Evolutionary conservation across 805 yeast species (phyloP), one percentile per base, ranked within the genome.

Genomic region (Lachancea dasiensis): DNA sequence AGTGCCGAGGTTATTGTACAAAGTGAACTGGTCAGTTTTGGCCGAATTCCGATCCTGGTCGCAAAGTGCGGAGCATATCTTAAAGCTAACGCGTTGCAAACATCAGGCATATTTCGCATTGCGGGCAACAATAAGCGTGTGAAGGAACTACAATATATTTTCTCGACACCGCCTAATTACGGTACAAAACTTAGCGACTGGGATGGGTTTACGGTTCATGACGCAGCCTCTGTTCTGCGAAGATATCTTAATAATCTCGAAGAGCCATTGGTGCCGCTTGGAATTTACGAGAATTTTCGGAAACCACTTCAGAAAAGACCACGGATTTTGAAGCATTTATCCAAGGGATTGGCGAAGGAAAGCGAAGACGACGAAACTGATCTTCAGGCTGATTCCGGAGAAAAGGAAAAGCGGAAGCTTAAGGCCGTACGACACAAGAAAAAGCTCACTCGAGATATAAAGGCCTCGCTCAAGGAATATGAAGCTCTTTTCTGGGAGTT

Each of bases 131-230:
- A 86, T 21, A 83, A 86, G 54, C 72, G 98, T 39, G 80, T 92
- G 25, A 84, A 86, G 50, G 89, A 86, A 48, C 68, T 92, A 26
- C 97, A 92, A 58, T 71, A 75, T 26, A 69, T 80, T 10, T 92
- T 92, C 65, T 85, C 89, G 39, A 64, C 83, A 2, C 86, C 96
- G 2, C 97, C 98, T 0, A 78, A 77, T 43, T 92, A 82, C 57
- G 99, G 98, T 13, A 75, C 86, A 35, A 82, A 81, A 48, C 71
- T 89, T 31, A 51, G 50, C 23, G 75, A 74, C 48, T 92, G 97
- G 98, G 87, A 85, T 34, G 90, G 95, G 0, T 92, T 77, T 63
- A 86, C 87, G 1, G 97, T 90, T 9, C 98, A 92, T 63, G 99
- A 92, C 61, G 97, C 96, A 1, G 95, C 97, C 2, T 84, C 92